Percentiles rank a stretch among this genome's conserved stretches.
Evolutionary conservation across 2,329 filamentous ascomycete species (phyloP).

Genomic region (Aspergillus tubingensis): DNA sequence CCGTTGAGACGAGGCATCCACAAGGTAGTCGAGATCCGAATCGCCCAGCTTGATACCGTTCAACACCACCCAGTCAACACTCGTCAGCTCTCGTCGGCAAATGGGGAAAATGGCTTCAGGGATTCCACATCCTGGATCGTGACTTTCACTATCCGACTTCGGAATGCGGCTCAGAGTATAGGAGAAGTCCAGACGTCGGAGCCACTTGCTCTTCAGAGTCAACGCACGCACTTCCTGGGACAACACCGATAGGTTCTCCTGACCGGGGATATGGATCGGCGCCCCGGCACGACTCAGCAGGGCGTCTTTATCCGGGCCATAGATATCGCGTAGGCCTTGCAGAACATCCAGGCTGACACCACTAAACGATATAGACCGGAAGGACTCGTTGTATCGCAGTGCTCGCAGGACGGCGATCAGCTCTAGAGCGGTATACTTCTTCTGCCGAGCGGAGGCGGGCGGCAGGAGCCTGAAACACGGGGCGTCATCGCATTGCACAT

Average conservation of each 20-base stretch:
- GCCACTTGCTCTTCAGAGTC: constrained; percentile 64
- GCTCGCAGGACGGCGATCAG: constrained; percentile 70
- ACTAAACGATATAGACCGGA: constrained; percentile 67
- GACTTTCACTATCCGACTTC: constrained; percentile 49
- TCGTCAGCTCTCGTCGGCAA: constrained; percentile 67
- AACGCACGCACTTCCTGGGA: constrained; percentile 70
- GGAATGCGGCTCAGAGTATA: constrained; percentile 60
- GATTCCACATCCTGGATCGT: constrained; percentile 68
- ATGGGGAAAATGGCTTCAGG: constrained; percentile 69
- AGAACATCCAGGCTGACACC: constrained; percentile 65
- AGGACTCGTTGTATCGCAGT: constrained; percentile 70
- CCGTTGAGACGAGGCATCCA: constrained; percentile 67
- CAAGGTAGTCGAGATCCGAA: constrained; percentile 66
- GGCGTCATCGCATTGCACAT: constrained; percentile 64
- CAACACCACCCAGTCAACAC: constrained; percentile 69
- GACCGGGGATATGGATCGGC: constrained; percentile 54
- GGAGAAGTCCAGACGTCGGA: constrained; percentile 67
- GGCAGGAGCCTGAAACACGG: constrained; percentile 66
- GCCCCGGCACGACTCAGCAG: constrained; percentile 62
- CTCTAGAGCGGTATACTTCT: constrained; percentile 62
- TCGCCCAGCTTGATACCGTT: constrained; percentile 71
- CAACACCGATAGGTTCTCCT: constrained; percentile 59
- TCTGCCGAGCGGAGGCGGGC: constrained; percentile 51
- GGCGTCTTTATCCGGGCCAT: constrained; percentile 65
- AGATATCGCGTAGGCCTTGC: constrained; percentile 61